phyloP scores from a whole-genome alignment of 2,329 filamentous ascomycete genomes.

The Neofusicoccum cordaticola region DNA sequence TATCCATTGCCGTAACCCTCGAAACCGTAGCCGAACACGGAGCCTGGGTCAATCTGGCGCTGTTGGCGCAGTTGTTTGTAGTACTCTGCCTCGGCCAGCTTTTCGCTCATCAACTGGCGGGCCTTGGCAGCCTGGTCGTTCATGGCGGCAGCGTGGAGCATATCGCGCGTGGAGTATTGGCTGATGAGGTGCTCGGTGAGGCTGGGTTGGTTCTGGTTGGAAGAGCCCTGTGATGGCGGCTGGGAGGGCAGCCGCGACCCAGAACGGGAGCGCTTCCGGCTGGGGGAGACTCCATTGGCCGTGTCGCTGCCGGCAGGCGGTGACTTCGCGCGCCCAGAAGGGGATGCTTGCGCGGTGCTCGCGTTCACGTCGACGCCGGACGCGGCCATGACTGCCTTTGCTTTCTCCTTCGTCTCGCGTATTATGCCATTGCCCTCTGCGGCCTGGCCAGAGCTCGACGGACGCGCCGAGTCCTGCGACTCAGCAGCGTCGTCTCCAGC shows the following conservation, averaged over 20 bases:
- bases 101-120: conserved; percentile 54
- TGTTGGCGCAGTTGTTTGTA: conserved; percentile 66
- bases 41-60: conserved; percentile 55
- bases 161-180: conserved; percentile 64
- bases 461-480: conserved; percentile 27
- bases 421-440: conserved; percentile 45
- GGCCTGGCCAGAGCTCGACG: conserved; percentile 28
- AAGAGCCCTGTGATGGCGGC: conserved; percentile 34
- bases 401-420: conserved; percentile 59
- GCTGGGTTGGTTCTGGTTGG: conserved; percentile 37
- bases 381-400: conserved; percentile 57
- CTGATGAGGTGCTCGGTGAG: conserved; percentile 53
- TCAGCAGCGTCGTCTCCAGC: conserved; percentile 34
- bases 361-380: conserved; percentile 43
- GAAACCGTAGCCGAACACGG: conserved; percentile 70
- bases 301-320: conserved; percentile 33
- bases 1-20: conserved; percentile 83
- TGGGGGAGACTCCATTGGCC: conserved; percentile 50
- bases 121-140: conserved; percentile 45
- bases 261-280: conserved; percentile 59
- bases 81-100: conserved; percentile 66
- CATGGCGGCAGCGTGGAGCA: conserved; percentile 56
- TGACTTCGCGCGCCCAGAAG: conserved; percentile 24
- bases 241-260: conserved; percentile 53
- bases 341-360: conserved; percentile 28